Conservation (phyloP, 106 monocot species). For the Acanthochlamys bracteata region DNA sequence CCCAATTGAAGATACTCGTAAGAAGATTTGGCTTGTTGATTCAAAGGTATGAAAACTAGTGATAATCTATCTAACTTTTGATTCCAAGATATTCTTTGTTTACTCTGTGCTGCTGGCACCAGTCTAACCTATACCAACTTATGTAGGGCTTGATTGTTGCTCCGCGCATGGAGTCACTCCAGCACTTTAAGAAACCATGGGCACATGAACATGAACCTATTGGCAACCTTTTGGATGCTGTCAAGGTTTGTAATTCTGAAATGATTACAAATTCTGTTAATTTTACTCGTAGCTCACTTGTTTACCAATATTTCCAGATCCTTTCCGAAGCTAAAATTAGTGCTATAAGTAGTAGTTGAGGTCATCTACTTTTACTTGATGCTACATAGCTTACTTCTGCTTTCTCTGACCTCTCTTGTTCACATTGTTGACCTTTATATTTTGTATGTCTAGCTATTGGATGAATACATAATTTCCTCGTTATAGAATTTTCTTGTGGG, state of each 20-base stretch:
- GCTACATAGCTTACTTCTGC: too few relatives aligned
- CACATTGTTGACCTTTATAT: too few relatives aligned
- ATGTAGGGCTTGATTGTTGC: slow-evolving; percentile 61
- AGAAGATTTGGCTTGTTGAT: slow-evolving; percentile 76
- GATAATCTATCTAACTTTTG: background rate
- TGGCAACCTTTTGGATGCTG: slow-evolving; percentile 50
- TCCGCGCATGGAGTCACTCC: slow-evolving; percentile 52
- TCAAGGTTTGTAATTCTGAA: slow-evolving; percentile 33
- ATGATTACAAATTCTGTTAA: background rate
- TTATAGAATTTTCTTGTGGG: too few relatives aligned
- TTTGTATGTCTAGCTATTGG: too few relatives aligned
- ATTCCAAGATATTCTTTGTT: background rate
- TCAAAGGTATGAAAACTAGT: slow-evolving; percentile 42
- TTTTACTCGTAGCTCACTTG: too few relatives aligned
- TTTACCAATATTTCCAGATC: too few relatives aligned
- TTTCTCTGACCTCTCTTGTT: too few relatives aligned
- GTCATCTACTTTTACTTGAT: too few relatives aligned
- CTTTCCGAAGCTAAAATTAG: too few relatives aligned
- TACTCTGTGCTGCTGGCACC: background rate
- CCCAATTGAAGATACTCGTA: slow-evolving; percentile 53
- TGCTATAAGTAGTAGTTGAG: too few relatives aligned
- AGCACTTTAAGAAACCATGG: slow-evolving; percentile 79
- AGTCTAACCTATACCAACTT: background rate
- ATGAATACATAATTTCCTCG: too few relatives aligned
- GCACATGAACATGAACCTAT: slow-evolving; percentile 76